Percentiles rank a stretch among this genome's conserved stretches.
These are phyloP conservation scores for Scleromitrula shiraiana DNA, from an alignment of 2,329 filamentous ascomycete genomes.

Conservation along the genomic window DNA sequence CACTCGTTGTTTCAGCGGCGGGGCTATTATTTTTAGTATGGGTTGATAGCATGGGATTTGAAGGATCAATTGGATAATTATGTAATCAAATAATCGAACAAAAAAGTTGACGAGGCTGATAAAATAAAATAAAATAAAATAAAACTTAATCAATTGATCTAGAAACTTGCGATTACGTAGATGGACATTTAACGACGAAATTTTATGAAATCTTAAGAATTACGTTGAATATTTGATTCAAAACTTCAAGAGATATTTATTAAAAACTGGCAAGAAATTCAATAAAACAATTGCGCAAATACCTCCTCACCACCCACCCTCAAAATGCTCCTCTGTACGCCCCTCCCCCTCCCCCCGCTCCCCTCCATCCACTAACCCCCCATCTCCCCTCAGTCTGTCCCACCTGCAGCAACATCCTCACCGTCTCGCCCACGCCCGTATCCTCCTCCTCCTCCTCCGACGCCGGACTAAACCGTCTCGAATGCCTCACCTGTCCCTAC, in stretches of 20 bases:
- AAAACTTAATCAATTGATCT: background rate
- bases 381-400: constrained; percentile 58
- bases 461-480: constrained; percentile 62
- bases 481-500: constrained; percentile 94
- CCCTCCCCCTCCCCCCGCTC: background rate
- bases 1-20: no score
- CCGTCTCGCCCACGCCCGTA: constrained; percentile 43
- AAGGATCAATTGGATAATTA: no score
- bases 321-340: constrained; percentile 10
- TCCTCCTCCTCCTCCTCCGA: constrained; percentile 16
- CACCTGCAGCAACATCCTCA: constrained; percentile 75
- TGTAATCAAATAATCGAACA: no score
- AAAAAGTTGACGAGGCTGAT: no score
- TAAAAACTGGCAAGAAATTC: no score
- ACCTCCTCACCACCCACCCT: no score
- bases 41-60: no score
- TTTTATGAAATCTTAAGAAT: background rate
- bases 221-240: background rate
- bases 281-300: no score
- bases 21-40: no score
- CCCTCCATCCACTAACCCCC: background rate
- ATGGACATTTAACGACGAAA: no score
- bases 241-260: no score
- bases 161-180: no score
- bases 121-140: background rate